phyloP scores from a whole-genome alignment of 2,329 filamentous ascomycete genomes.

The Phyllachora maydis region DNA sequence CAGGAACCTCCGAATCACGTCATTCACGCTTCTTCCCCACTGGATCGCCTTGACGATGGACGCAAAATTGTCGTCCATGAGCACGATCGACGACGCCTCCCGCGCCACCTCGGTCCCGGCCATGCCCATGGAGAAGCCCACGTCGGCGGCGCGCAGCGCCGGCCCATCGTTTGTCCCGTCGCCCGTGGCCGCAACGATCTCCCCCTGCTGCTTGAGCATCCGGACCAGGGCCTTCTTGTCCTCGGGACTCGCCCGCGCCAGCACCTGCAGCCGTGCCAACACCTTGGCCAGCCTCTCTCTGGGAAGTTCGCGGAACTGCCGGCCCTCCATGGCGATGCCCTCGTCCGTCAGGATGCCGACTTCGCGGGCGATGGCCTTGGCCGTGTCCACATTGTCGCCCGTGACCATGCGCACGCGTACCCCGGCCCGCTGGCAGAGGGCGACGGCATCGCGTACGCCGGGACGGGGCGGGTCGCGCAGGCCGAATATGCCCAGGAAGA shows the following conservation, averaged over 20 bases:
- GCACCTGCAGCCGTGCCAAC: constrained; percentile 38
- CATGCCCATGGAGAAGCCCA: constrained; percentile 49
- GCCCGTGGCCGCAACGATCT: constrained; percentile 45
- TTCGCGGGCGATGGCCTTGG: constrained; percentile 50
- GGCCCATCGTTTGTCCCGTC: constrained; percentile 48
- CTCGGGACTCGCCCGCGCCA: constrained; percentile 44
- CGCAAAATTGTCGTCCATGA: constrained; percentile 41
- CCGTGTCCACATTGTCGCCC: constrained; percentile 52
- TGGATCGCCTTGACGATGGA: constrained; percentile 44
- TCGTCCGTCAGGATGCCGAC: constrained; percentile 43
- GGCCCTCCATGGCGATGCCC: constrained; percentile 48
- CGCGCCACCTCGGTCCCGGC: constrained; percentile 44
- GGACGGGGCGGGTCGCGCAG: constrained; percentile 55
- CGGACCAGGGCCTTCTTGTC: constrained; percentile 44
- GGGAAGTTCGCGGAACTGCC: constrained; percentile 39
- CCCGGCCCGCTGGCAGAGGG: constrained; percentile 44
- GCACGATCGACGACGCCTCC: constrained; percentile 38
- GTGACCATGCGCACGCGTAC: constrained; percentile 52
- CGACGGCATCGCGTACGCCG: constrained; percentile 47
- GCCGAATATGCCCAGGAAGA: constrained; percentile 50
- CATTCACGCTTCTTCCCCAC: constrained; percentile 45
- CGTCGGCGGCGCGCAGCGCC: constrained; percentile 43
- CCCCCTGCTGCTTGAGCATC: constrained; percentile 37
- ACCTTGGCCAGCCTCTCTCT: constrained; percentile 35
- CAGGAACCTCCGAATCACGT: constrained; percentile 44